These are phyloP conservation scores for Xerocomus nothofagi DNA, from an alignment of 1,284 basidiomycete species.

Conservation along the genomic window DNA sequence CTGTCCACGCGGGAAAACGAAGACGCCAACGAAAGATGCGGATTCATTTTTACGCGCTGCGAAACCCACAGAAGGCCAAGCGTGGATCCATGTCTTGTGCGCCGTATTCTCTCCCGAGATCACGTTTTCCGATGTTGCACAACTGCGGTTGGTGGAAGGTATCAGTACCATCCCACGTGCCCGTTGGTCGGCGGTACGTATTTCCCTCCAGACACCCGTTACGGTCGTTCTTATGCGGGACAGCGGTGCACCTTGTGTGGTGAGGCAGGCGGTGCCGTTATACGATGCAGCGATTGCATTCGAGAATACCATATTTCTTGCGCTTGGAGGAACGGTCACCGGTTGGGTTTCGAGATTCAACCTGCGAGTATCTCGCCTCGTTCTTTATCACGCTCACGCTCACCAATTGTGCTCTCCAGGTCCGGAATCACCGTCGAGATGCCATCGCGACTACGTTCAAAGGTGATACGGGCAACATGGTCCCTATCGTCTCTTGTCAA, in stretches of 20 bases:
- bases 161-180: conserved; percentile 70
- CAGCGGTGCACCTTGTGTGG: conserved; percentile 68
- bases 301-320: conserved; percentile 87
- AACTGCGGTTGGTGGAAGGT: conserved; percentile 83
- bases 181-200: conserved; percentile 63
- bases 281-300: conserved; percentile 82
- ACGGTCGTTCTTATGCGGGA: conserved; percentile 2
- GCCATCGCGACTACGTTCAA: conserved; percentile 77
- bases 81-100: conserved; percentile 92
- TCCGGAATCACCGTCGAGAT: conserved; percentile 71
- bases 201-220: background rate
- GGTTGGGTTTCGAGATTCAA: conserved; percentile 89
- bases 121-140: conserved; percentile 70
- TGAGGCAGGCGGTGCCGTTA: conserved; percentile 71
- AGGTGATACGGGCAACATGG: conserved; percentile 83
- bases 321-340: conserved; percentile 81
- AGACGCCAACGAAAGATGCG: conserved; percentile 45
- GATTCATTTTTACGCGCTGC: conserved; percentile 80
- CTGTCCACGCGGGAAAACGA: conserved; percentile 65
- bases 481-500: conserved; percentile 78
- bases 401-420: conserved; percentile 41
- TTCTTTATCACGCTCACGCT: background rate
- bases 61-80: conserved; percentile 92
- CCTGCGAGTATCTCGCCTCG: conserved; percentile 50
- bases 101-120: conserved; percentile 87